phyloP scores from a whole-genome alignment of 2,329 filamentous ascomycete genomes.

The Cladobotryum mycophilum region DNA sequence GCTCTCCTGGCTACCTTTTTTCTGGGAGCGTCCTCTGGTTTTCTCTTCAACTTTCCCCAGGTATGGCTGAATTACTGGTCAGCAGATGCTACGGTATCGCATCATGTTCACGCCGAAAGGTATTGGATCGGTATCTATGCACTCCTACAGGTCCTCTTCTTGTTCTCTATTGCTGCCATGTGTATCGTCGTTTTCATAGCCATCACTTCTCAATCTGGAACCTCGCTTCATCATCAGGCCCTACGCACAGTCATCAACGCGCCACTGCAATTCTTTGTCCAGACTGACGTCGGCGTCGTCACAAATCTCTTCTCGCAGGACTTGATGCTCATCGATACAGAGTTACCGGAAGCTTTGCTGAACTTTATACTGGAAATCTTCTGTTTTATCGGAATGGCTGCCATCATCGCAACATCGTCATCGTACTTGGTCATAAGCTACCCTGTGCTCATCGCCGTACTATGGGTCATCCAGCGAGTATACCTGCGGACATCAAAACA shows the following conservation, averaged over 20 bases:
- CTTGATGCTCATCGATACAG: constrained; percentile 33
- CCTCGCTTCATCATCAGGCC: constrained; percentile 25
- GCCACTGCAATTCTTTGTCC: constrained; percentile 36
- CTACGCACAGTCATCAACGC: constrained; percentile 32
- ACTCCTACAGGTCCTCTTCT: constrained; percentile 12
- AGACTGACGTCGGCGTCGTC: constrained; percentile 35
- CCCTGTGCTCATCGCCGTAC: constrained; percentile 38
- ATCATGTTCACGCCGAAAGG: constrained; percentile 9
- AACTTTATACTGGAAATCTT: constrained; percentile 23
- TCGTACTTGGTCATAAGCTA: constrained; percentile 44
- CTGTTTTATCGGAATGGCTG: constrained; percentile 35
- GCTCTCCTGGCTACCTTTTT: constrained; percentile 16
- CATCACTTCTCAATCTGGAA: constrained; percentile 23
- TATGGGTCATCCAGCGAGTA: constrained; percentile 49
- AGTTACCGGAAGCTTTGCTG: constrained; percentile 29
- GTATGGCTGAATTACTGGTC: constrained; percentile 41
- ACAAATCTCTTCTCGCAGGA: constrained; percentile 43
- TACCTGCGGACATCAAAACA: constrained; percentile 57
- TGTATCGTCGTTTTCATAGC: constrained; percentile 19
- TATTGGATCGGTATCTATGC: constrained; percentile 29
- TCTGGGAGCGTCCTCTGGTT: constrained; percentile 18
- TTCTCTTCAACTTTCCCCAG: constrained; percentile 22
- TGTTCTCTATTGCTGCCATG: constrained; percentile 11
- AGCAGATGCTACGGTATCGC: constrained; percentile 16
- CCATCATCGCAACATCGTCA: constrained; percentile 37